A percentile compares a stretch with the other conserved stretches of the same genome.
Evolutionary conservation across 352 stramenopile species (phyloP).

Genomic region (Pythium aquatile): DNA sequence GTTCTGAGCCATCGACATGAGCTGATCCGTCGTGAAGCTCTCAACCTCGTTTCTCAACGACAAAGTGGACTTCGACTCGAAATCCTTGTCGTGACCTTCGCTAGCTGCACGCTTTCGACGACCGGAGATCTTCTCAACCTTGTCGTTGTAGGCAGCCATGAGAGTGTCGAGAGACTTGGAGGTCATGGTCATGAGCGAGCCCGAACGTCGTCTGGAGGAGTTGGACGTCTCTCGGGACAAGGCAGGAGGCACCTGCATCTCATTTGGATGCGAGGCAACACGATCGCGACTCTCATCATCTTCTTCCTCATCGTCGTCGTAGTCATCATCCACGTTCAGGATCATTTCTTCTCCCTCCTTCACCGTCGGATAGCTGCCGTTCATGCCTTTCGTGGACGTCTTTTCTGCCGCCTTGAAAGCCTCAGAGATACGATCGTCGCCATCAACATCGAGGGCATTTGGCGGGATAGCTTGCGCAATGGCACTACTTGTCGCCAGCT

Average conservation of each 20-base stretch:
- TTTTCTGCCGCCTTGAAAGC: conserved; percentile 19
- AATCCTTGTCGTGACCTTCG: conserved; percentile 45
- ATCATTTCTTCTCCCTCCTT: conserved; percentile 31
- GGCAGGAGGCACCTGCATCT: background rate
- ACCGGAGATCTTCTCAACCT: conserved; percentile 47
- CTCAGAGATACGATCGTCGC: conserved; percentile 24
- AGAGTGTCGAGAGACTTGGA: conserved; percentile 72
- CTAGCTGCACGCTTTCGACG: conserved; percentile 56
- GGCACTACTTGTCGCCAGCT: conserved; percentile 70
- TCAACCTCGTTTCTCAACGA: conserved; percentile 57
- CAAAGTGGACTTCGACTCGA: conserved; percentile 21
- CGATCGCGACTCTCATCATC: conserved; percentile 52
- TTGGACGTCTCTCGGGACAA: conserved; percentile 36
- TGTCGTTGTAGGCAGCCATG: conserved; percentile 54
- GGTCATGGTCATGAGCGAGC: conserved; percentile 59
- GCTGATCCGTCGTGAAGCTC: conserved; percentile 74
- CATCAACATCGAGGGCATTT: conserved; percentile 33
- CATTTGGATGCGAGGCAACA: conserved; percentile 47
- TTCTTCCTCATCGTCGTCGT: conserved; percentile 32
- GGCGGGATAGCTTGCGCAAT: conserved; percentile 67
- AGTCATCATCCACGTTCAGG: conserved; percentile 22
- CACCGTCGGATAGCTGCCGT: conserved; percentile 3
- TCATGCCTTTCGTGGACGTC: conserved; percentile 4
- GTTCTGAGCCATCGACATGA: conserved; percentile 77
- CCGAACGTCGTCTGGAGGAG: conserved; percentile 43